Evolutionary conservation across 441 rosid species (phyloP).

Genomic region (Adansonia rubrostipa): DNA sequence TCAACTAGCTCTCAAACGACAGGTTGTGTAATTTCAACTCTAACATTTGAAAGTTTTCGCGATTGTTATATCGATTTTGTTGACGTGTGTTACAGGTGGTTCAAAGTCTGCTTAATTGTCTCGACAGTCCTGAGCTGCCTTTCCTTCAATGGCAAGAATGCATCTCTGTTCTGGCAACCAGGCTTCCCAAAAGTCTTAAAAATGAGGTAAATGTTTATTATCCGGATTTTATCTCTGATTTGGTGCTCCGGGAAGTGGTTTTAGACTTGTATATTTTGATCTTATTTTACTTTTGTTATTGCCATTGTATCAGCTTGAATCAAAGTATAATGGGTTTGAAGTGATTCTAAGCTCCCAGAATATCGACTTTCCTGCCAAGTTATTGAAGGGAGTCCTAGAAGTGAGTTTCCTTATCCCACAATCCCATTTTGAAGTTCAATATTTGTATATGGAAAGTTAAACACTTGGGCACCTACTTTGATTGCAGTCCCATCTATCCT

Average conservation of each 20-base stretch:
- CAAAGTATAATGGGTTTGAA: conserved; percentile 74
- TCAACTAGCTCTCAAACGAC: not conserved
- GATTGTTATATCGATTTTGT: conserved; percentile 36
- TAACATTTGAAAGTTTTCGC: not conserved
- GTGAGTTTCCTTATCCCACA: conserved; percentile 47
- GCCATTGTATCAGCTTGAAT: conserved; percentile 72
- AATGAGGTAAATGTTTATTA: conserved; percentile 56
- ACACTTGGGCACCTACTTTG: conserved; percentile 24
- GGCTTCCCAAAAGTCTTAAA: conserved; percentile 95
- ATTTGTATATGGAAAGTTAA: conserved; percentile 26
- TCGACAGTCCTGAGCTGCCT: conserved; percentile 98
- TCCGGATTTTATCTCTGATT: conserved; percentile 27
- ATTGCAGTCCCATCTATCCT: conserved; percentile 70
- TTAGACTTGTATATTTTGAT: conserved; percentile 25
- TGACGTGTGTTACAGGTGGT: conserved; percentile 68
- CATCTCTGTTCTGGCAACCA: conserved; percentile 87
- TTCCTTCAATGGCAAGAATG: conserved; percentile 99
- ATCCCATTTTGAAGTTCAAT: conserved; percentile 20
- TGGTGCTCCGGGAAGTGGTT: conserved; percentile 25
- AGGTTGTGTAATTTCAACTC: not conserved
- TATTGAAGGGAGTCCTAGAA: conserved; percentile 79
- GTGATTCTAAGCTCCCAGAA: conserved; percentile 61
- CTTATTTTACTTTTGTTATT: conserved; percentile 28
- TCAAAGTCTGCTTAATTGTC: conserved; percentile 88
- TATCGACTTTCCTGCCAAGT: conserved; percentile 94